Evolutionary conservation across 1,284 basidiomycete species (phyloP), one percentile per base, ranked within the genome.

Genomic region (Boletus smithii): DNA sequence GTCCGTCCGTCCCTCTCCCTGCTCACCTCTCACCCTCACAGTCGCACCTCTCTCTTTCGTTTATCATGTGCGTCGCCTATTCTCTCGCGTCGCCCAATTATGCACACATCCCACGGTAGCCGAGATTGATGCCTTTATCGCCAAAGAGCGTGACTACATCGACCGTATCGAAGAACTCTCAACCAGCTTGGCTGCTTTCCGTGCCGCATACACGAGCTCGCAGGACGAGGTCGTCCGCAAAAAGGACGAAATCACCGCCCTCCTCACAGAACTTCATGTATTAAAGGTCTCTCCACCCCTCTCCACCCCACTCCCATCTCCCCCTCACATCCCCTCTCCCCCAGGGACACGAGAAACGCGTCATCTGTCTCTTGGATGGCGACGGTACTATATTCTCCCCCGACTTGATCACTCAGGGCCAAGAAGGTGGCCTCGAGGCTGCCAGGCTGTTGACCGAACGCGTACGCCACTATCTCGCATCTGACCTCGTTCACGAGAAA

Each of bases 331-430:
- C 16, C 17, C 10, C 18, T 17, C 8, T 16, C n/a, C n/a, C 13
- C 11, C 40, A 65, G 63, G 60, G 58, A 5, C 60, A 62, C 67
- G 78, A 77, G 24, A 71, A 74, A 53, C 77, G 81, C 42, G 70
- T 81, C 34, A 66, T 79, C 33, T 73, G 74, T 52, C 71, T 87
- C 38, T 67, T 87, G 46, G 84, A 87, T 54, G 85, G 84, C 17
- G 83, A 86, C 55, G 84, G 81, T 3, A 73, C 76, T 8, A 80
- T 86, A 44, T 85, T 85, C 57, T 64, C 72, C 11, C 59, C 68
- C 11, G 69, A 77, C 18, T 66, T 83, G 30, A 73, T 86, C 36
- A 53, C 65, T 8, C 72, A 72, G 55, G 84, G 83, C 9, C 71
- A 74, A 50, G 65, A 70, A 22, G 84, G 83, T 27, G 83, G 83